Evolutionary conservation across 192 early-diverging fungal species (phyloP).

Genomic region (Entomortierella beljakovae): DNA sequence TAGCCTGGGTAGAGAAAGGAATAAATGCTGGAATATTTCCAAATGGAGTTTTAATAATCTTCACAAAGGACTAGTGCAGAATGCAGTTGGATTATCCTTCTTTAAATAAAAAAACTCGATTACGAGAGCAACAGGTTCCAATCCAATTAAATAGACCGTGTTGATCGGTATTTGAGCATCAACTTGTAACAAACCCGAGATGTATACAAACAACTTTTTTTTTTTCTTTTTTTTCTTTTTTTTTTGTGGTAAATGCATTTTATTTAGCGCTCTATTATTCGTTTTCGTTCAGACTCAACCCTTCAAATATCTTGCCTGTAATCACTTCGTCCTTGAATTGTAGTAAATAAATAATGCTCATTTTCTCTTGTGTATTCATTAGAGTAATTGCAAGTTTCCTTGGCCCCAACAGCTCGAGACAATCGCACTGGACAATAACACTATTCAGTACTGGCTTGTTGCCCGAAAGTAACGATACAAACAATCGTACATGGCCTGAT

Average conservation of each 20-base stretch:
- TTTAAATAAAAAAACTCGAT: too few relatives aligned
- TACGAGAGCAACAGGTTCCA: too few relatives aligned
- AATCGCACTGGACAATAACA: slow-evolving; percentile 61
- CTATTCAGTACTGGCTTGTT: slow-evolving; percentile 56
- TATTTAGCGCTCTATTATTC: slow-evolving; percentile 10
- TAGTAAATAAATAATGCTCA: slow-evolving; percentile 65
- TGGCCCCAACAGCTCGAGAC: slow-evolving; percentile 57
- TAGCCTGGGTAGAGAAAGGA: too few relatives aligned
- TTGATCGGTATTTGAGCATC: too few relatives aligned
- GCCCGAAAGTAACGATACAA: slow-evolving; percentile 58
- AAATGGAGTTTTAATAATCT: too few relatives aligned
- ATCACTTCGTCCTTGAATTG: slow-evolving; percentile 66
- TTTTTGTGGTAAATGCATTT: not conserved
- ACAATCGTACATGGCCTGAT: slow-evolving; percentile 59
- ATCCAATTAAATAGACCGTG: too few relatives aligned
- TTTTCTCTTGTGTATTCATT: slow-evolving; percentile 53
- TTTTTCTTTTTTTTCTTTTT: not conserved
- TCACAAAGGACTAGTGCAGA: too few relatives aligned
- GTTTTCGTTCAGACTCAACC: slow-evolving; percentile 51
- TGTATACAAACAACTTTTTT: too few relatives aligned
- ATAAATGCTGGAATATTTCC: too few relatives aligned
- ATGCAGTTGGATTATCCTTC: too few relatives aligned
- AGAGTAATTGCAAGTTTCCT: slow-evolving; percentile 63
- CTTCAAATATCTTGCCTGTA: slow-evolving; percentile 60
- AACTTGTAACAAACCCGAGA: not conserved